These are phyloP conservation scores for Leccinum ochraceum DNA, from an alignment of 768 basidiomycete genomes.

Conservation along the genomic window DNA sequence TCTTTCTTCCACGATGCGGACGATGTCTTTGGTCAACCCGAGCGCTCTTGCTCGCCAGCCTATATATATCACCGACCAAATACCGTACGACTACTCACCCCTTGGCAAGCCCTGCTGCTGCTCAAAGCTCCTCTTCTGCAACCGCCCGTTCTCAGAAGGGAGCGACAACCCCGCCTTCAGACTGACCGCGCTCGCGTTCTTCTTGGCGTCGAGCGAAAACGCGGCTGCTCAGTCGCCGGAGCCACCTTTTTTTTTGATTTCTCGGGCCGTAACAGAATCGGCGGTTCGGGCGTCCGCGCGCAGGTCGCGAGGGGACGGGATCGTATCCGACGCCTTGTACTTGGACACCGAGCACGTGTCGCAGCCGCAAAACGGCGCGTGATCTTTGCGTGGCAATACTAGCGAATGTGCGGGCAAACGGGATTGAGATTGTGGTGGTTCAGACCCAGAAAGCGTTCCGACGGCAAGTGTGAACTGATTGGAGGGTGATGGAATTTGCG, in stretches of 20 bases:
- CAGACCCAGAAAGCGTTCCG: neutral
- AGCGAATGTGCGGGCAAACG: too few species aligned
- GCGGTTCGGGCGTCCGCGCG: too few species aligned
- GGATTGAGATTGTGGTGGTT: neutral
- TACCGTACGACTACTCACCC: constrained; percentile 47
- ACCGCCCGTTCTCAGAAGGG: constrained; percentile 51
- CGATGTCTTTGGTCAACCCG: too few species aligned
- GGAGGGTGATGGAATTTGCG: neutral
- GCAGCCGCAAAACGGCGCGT: too few species aligned
- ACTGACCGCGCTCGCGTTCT: constrained; percentile 47
- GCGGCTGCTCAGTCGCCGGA: constrained; percentile 70
- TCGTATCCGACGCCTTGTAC: too few species aligned
- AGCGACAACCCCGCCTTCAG: constrained; percentile 32
- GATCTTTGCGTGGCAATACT: too few species aligned
- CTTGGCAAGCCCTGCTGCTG: constrained; percentile 5
- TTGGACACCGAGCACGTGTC: too few species aligned
- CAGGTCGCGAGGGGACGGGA: too few species aligned
- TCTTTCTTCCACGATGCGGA: too few species aligned
- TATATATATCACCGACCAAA: constrained; percentile 33
- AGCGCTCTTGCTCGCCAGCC: too few species aligned
- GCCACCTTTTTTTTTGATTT: constrained; percentile 53
- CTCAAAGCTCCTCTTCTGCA: constrained; percentile 37
- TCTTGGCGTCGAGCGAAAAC: constrained; percentile 55
- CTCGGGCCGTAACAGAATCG: too few species aligned
- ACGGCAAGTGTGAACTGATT: neutral